A percentile compares a stretch with the other conserved stretches of the same genome.
Evolutionary conservation across 2,329 filamentous ascomycete species (phyloP).

Genomic region (Stagonosporopsis rhizophila): DNA sequence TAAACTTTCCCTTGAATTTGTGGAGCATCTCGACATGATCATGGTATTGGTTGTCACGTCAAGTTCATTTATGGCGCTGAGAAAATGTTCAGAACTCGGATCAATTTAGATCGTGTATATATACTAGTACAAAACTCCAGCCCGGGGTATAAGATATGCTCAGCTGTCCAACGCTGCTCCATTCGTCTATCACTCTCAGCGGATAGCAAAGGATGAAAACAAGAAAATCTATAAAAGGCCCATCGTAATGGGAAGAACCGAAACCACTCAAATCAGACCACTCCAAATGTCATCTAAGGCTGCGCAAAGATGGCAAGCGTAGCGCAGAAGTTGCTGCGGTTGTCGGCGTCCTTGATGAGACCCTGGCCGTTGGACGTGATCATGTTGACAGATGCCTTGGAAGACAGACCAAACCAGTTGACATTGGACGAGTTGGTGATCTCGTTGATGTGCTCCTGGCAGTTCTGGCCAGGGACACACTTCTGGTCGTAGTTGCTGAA

Average conservation of each 20-base stretch:
- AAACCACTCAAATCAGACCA: slow-evolving; percentile 31
- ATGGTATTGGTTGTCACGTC: neutral
- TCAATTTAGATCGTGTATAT: slow-evolving; percentile 15
- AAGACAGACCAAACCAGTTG: slow-evolving; percentile 56
- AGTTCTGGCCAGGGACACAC: slow-evolving; percentile 57
- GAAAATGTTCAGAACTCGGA: slow-evolving; percentile 6
- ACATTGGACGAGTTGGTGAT: slow-evolving; percentile 54
- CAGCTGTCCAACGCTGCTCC: slow-evolving; percentile 11
- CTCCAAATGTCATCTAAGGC: slow-evolving; percentile 9
- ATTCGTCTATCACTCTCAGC: slow-evolving; percentile 2
- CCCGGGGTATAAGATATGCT: slow-evolving; percentile 22
- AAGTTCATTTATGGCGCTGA: neutral
- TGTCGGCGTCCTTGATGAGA: slow-evolving; percentile 52
- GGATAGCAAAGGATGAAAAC: slow-evolving; percentile 7
- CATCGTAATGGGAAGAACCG: slow-evolving; percentile 23
- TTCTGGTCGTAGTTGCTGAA: slow-evolving; percentile 64
- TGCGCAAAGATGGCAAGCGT: slow-evolving; percentile 52
- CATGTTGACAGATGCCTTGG: slow-evolving; percentile 60
- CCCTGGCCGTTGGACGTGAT: slow-evolving; percentile 50
- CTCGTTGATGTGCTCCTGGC: slow-evolving; percentile 60
- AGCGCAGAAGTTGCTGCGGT: slow-evolving; percentile 58
- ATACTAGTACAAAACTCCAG: slow-evolving; percentile 13
- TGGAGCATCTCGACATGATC: neutral
- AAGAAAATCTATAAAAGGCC: slow-evolving; percentile 12
- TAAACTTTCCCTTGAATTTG: slow-evolving; percentile 2